Percentiles rank a stretch among this genome's conserved stretches.
Conservation (phyloP, 202 grass and related monocot genomes). For the Panicum virgatum region DNA sequence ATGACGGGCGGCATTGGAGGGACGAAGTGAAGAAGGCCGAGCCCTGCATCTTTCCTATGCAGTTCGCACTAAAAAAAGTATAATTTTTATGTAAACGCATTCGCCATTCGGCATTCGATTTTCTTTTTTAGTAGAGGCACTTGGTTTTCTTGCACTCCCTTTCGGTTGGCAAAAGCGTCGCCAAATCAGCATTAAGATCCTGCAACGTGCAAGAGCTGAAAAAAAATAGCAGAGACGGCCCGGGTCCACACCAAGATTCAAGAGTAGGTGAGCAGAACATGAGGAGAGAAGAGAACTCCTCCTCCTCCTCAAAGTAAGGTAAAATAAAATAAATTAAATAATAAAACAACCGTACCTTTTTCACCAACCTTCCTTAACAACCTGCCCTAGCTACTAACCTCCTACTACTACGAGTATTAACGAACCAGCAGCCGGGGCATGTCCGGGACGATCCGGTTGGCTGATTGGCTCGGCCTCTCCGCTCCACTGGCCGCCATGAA, state of each 20-base stretch:
- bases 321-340: not conserved
- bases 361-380: constrained; percentile 6
- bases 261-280: constrained; percentile 33
- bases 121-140: not conserved
- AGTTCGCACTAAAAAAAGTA: not conserved
- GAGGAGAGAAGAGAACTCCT: not conserved
- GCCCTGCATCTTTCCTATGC: not conserved
- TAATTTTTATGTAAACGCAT: not conserved
- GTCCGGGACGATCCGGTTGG: not conserved
- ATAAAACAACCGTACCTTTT: not conserved
- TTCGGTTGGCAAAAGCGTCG: not conserved
- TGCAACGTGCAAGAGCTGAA: not conserved
- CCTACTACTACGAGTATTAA: not conserved
- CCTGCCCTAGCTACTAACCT: not conserved
- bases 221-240: too few species aligned
- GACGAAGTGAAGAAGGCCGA: not conserved
- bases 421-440: not conserved
- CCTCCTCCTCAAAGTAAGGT: too few species aligned
- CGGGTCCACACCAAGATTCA: not conserved
- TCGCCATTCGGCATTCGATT: too few species aligned
- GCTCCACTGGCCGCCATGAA: not conserved
- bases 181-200: not conserved
- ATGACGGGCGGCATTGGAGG: not conserved
- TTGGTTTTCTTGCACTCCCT: not conserved
- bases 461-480: not conserved